Percentiles rank a stretch among this genome's conserved stretches.
phyloP scores from a whole-genome alignment of 73 alveolate genomes.

The Uronychia setigera region DNA sequence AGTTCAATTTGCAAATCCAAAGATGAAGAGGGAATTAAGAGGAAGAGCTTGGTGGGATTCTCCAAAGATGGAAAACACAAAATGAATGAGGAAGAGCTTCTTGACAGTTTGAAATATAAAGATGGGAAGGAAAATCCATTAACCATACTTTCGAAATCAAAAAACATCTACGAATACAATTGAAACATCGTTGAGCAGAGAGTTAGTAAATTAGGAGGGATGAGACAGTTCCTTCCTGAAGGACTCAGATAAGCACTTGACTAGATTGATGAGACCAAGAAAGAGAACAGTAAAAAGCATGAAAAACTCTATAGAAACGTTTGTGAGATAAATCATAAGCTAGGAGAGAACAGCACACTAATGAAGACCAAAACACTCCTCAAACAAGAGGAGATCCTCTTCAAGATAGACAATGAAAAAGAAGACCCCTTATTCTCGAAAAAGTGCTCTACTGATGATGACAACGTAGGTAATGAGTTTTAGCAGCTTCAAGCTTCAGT shows the following conservation, averaged over 20 bases:
- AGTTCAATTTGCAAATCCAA: not conserved
- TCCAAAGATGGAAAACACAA: not conserved
- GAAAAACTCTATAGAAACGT: not conserved
- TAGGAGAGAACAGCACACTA: not conserved
- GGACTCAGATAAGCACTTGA: not conserved
- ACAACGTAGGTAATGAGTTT: not conserved
- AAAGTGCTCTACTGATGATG: too few species aligned
- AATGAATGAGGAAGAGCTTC: not conserved
- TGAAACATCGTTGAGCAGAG: not conserved
- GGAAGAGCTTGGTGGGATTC: not conserved
- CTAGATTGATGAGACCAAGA: not conserved
- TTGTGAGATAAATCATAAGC: not conserved
- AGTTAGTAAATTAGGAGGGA: not conserved
- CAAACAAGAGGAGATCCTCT: not conserved
- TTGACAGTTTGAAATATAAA: not conserved
- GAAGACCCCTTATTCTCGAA: not conserved
- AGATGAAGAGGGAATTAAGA: not conserved
- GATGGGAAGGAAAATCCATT: not conserved
- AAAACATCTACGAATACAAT: not conserved
- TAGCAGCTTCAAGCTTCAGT: not conserved
- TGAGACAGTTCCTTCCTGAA: not conserved
- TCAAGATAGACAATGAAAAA: not conserved
- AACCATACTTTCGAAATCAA: not conserved
- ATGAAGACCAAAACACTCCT: not conserved
- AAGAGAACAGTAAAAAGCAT: not conserved